These are phyloP conservation scores for Arabis hirsuta DNA, from an alignment of 345 rosid genomes.

Conservation along the genomic window DNA sequence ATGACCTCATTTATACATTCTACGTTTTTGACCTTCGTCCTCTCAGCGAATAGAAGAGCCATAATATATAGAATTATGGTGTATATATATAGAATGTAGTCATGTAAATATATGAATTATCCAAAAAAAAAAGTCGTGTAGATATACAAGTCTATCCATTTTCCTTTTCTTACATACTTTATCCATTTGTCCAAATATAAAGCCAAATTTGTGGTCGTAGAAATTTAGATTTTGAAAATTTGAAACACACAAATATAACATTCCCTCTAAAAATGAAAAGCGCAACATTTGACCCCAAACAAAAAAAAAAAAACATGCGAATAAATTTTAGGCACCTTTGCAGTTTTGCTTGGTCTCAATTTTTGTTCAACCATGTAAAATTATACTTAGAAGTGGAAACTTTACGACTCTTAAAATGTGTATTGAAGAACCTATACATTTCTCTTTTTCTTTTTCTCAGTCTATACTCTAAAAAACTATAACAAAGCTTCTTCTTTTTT, in stretches of 20 bases:
- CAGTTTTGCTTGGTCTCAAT: too few species aligned
- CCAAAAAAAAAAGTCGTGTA: neutral
- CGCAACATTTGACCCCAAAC: neutral
- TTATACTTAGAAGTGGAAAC: slow-evolving; percentile 7
- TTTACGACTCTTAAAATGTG: slow-evolving; percentile 24
- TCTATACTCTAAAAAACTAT: slow-evolving; percentile 39
- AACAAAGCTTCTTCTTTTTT: neutral
- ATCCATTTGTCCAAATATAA: slow-evolving; percentile 28
- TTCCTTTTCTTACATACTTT: slow-evolving; percentile 7
- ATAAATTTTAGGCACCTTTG: too few species aligned
- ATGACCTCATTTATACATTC: neutral
- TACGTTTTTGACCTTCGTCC: slow-evolving; percentile 24
- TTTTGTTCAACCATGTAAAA: neutral
- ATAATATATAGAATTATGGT: neutral
- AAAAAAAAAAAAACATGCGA: neutral
- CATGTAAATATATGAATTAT: too few species aligned
- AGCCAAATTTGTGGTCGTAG: slow-evolving; percentile 3
- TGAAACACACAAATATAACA: neutral
- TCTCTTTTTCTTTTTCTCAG: neutral
- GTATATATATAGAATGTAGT: neutral
- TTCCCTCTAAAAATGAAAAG: neutral
- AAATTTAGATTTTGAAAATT: neutral
- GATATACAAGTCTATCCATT: slow-evolving; percentile 29
- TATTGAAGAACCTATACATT: slow-evolving; percentile 40
- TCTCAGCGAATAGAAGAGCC: slow-evolving; percentile 40